phyloP scores from a whole-genome alignment of 139 green algal genomes.

The Chloropicon primus region DNA sequence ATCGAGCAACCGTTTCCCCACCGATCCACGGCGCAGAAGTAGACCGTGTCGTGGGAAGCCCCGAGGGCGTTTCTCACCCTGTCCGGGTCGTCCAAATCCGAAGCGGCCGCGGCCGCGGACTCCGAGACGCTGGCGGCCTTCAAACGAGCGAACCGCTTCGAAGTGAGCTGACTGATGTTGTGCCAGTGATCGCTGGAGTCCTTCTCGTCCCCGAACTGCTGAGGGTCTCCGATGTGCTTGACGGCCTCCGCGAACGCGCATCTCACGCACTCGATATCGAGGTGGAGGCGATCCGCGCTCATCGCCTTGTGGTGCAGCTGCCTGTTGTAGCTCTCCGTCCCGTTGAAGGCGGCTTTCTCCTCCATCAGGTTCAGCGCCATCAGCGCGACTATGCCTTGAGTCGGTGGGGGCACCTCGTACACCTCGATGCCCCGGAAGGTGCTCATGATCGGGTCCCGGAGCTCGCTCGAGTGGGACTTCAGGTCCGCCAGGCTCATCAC shows the following conservation, averaged over 20 bases:
- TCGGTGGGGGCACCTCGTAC: conserved; percentile 53
- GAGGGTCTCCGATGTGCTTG: conserved; percentile 30
- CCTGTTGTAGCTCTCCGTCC: neutral
- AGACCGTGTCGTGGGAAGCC: conserved; percentile 39
- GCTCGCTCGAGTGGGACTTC: conserved; percentile 22
- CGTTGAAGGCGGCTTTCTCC: conserved; percentile 6
- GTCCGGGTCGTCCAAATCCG: neutral
- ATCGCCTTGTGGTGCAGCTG: conserved; percentile 1
- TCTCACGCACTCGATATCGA: conserved; percentile 38
- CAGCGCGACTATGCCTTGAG: conserved; percentile 41
- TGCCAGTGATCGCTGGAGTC: neutral
- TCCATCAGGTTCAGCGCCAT: conserved; percentile 55
- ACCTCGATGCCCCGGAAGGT: conserved; percentile 27
- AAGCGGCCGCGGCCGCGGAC: too few relatives aligned
- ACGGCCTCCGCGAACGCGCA: conserved; percentile 51
- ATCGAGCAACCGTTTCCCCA: conserved; percentile 50
- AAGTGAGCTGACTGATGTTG: neutral
- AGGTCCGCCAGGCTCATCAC: conserved; percentile 42
- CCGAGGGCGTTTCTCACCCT: neutral
- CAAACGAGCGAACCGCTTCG: neutral
- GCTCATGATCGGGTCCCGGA: neutral
- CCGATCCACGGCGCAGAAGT: conserved; percentile 49
- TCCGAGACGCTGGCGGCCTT: neutral
- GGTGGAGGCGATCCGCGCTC: conserved; percentile 31
- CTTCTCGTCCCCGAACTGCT: neutral